Conservation (phyloP, 805 yeast species). For the Vanderwaltozyma polyspora region DNA sequence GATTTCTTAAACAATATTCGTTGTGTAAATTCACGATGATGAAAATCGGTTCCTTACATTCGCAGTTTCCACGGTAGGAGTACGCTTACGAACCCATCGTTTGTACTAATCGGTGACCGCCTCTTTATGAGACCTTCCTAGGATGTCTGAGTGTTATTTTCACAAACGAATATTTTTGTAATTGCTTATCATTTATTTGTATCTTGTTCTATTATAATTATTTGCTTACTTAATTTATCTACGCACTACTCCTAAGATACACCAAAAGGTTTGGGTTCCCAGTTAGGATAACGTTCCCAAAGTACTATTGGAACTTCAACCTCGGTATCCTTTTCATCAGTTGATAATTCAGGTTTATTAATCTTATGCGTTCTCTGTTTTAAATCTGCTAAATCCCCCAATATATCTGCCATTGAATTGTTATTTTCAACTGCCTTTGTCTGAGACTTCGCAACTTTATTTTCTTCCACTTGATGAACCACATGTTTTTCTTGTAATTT, state of each 20-base stretch:
- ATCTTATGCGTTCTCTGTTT: conserved; percentile 16
- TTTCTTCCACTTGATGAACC: not conserved
- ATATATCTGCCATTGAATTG: conserved; percentile 12
- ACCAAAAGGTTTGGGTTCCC: conserved; percentile 52
- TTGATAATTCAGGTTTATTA: not conserved
- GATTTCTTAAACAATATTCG: too few species aligned
- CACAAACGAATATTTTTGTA: conserved; percentile 3
- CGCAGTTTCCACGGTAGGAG: conserved; percentile 95
- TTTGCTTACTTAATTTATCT: conserved; percentile 2
- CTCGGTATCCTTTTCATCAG: not conserved
- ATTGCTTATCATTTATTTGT: conserved; percentile 2
- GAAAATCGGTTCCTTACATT: conserved; percentile 64
- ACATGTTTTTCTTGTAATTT: not conserved
- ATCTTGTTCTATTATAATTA: conserved; percentile 3
- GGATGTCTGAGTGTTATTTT: conserved; percentile 66
- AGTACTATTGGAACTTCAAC: not conserved
- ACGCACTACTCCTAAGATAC: too few species aligned
- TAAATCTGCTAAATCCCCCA: conserved; percentile 22
- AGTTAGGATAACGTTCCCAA: conserved; percentile 16
- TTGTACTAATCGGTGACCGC: conserved; percentile 72
- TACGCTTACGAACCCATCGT: conserved; percentile 74
- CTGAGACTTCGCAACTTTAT: not conserved
- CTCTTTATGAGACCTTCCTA: conserved; percentile 60
- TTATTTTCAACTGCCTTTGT: not conserved
- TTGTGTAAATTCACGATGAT: conserved; percentile 39